Conservation (phyloP, 352 stramenopile genomes). For the Pythium biforme region DNA sequence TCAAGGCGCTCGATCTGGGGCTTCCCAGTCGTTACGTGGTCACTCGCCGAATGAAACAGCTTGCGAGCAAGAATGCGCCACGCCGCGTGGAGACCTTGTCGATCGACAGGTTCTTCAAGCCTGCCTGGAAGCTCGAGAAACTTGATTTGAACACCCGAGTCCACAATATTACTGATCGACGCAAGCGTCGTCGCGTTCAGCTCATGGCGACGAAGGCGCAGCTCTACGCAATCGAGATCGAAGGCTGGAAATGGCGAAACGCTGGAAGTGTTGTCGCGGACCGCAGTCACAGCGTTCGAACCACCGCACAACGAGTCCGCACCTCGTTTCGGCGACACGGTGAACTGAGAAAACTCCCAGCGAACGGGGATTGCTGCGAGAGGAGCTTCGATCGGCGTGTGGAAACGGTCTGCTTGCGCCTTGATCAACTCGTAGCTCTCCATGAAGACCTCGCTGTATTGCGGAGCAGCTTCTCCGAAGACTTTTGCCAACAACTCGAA, state of each 20-base stretch:
- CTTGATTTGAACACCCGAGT: slow-evolving; percentile 2
- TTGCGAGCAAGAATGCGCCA: neutral
- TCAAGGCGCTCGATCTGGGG: slow-evolving; percentile 10
- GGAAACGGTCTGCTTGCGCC: neutral
- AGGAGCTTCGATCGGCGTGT: neutral
- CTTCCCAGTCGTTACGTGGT: neutral
- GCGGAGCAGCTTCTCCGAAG: neutral
- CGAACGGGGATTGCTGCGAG: slow-evolving; percentile 2
- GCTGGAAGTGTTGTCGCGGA: neutral
- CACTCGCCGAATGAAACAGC: neutral
- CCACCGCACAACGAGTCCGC: neutral
- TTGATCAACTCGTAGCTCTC: neutral
- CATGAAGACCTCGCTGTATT: slow-evolving; percentile 1
- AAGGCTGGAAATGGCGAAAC: neutral
- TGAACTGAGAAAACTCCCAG: slow-evolving; percentile 13
- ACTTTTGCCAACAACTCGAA: neutral
- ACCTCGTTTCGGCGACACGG: neutral
- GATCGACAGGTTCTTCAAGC: neutral
- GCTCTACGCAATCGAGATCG: neutral
- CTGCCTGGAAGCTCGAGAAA: slow-evolving; percentile 4
- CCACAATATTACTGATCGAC: neutral
- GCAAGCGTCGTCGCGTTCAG: neutral
- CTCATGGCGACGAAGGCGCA: slow-evolving; percentile 13
- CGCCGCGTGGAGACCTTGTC: neutral
- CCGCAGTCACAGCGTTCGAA: neutral